Evolutionary conservation across 139 green algal genomes (phyloP).

Genomic region (Coccomyxa sp.): DNA sequence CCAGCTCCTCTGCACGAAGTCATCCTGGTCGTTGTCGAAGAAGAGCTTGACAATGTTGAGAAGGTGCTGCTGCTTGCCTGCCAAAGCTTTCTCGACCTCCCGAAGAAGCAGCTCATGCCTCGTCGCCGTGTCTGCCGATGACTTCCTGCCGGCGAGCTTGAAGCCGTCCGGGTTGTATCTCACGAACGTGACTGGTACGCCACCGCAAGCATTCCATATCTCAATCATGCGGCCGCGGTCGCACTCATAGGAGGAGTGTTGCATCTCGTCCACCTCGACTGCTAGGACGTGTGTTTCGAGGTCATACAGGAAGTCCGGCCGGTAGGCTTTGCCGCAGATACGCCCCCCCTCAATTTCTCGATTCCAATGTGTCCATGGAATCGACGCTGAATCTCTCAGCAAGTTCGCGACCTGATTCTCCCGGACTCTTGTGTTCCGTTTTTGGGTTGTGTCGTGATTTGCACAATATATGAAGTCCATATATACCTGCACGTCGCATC

Average conservation of each 20-base stretch:
- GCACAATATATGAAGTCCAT: not conserved
- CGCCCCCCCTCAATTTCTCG: not conserved
- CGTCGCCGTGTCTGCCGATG: not conserved
- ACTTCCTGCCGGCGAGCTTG: not conserved
- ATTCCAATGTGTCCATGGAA: constrained; percentile 1
- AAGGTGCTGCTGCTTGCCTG: not conserved
- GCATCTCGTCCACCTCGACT: not conserved
- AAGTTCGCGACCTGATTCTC: not conserved
- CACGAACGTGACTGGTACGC: not conserved
- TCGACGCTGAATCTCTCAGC: not conserved
- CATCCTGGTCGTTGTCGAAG: not conserved
- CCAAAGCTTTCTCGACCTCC: not conserved
- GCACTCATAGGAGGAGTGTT: not conserved
- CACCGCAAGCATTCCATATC: not conserved
- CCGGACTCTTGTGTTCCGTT: not conserved
- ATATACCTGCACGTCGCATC: not conserved
- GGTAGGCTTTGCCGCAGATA: not conserved
- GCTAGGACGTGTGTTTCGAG: not conserved
- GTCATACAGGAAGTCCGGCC: not conserved
- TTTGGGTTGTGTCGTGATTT: not conserved
- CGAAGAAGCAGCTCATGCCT: not conserved
- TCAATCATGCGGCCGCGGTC: not conserved
- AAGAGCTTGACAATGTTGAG: not conserved
- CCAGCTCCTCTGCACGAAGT: not conserved
- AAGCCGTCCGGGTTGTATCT: not conserved